Evolutionary conservation across 768 basidiomycete genomes (phyloP), one percentile per base, ranked within the genome.

Genomic region (Lyophyllum atratum): DNA sequence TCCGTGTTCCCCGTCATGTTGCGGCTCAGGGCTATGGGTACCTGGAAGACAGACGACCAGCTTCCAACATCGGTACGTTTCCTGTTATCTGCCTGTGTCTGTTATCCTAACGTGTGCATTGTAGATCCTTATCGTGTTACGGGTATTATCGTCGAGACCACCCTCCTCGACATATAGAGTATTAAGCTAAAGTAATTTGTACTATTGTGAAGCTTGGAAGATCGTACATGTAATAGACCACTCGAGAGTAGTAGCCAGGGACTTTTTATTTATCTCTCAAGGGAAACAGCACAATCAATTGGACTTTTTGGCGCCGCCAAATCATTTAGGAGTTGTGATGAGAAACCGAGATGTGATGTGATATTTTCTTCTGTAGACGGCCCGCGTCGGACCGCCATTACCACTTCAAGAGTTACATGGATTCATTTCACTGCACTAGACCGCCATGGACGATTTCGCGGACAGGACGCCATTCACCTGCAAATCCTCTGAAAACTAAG

Each of bases 121-220:
- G 39, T 61, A 93, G 92, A 98, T 74, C 93, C 97, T 28, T 99
- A 99, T 76, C 91, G 92, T 58, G 96, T 99, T 59, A 96, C 93
- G 25, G 73, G 81, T 66, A 92, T 92, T 72, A 86, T 94, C 59
- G 87, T 93, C 55, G 93, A 95, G 80, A 96, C 95, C 54, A 94
- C 92, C 55, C 61, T 86, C 67, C 79, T 91, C 64, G 80, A 85
- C 71, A 79, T 82, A 71, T 89, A 79, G 70, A 68, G 28, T 58
- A 59, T 58, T 61, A 56, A 15, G 1, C 8, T 39, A 39, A 48
- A 26, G 4, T 29, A 45, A 43, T 52, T 49, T 49, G 39, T 55
- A 63, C 46, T 59, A 51, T 49, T 44, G 25, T 52, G 48, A 37
- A 53, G 54, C 22, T 29, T 25, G 49, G 44, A 39, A 46, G 14